phyloP scores from a whole-genome alignment of 345 rosid species.

The Brassica nigra region DNA sequence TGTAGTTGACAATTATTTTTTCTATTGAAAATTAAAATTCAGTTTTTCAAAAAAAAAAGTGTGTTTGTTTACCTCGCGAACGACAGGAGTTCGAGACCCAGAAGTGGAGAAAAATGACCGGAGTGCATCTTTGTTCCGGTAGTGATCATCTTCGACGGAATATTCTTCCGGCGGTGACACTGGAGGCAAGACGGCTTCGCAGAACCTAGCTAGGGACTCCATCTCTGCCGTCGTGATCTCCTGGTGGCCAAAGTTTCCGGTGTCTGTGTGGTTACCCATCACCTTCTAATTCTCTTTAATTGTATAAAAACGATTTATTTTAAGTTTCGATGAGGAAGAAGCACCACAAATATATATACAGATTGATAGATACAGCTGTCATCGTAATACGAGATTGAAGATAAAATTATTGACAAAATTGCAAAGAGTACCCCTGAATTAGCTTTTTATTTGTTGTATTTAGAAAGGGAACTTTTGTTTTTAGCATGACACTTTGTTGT shows the following conservation, averaged over 20 bases:
- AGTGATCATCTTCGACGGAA: conserved; percentile 1
- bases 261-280: conserved; percentile 24
- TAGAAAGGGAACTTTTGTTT: neutral
- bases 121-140: conserved; percentile 30
- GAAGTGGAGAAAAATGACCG: conserved; percentile 54
- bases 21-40: too few relatives aligned
- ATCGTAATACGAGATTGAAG: too few relatives aligned
- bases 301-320: neutral
- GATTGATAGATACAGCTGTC: conserved; percentile 18
- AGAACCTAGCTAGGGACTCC: conserved; percentile 49
- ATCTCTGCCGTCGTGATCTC: conserved; percentile 57
- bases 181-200: conserved; percentile 60
- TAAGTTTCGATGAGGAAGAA: neutral
- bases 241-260: neutral
- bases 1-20: too few relatives aligned
- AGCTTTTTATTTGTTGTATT: neutral
- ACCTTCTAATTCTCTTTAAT: neutral
- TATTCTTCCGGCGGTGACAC: conserved; percentile 26
- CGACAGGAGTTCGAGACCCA: conserved; percentile 42
- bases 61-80: conserved; percentile 28
- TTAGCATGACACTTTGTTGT: neutral
- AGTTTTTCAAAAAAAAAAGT: neutral
- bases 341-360: neutral
- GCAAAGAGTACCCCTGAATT: conserved; percentile 11
- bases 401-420: neutral